Conservation (phyloP, 768 basidiomycete genomes). For the Lactarius deliciosus region DNA sequence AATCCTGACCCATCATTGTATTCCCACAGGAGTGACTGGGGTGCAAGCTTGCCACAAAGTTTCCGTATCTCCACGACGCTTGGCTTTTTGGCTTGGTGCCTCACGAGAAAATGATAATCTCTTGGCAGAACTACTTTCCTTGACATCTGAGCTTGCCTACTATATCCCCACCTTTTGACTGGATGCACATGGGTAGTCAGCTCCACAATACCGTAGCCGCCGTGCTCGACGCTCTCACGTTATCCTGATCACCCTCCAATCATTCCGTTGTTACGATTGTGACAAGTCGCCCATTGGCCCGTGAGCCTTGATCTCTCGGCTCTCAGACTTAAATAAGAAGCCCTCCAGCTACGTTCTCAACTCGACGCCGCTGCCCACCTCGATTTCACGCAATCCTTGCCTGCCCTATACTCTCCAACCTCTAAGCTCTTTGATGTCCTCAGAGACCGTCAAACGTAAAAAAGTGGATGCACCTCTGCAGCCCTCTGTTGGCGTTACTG, state of each 20-base stretch:
- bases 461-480: conserved; percentile 33
- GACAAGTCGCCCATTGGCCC: background rate
- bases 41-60: conserved; percentile 15
- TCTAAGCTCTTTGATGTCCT: conserved; percentile 32
- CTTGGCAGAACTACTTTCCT: conserved; percentile 4
- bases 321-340: conserved; percentile 8
- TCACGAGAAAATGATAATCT: background rate
- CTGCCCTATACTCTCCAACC: background rate
- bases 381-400: background rate
- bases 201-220: background rate
- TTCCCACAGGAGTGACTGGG: conserved; percentile 10
- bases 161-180: background rate
- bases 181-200: background rate
- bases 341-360: background rate
- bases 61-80: conserved; percentile 1
- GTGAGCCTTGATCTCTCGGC: background rate
- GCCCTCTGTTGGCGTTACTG: conserved; percentile 37
- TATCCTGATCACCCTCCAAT: background rate
- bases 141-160: background rate
- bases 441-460: conserved; percentile 34
- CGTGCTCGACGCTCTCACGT: conserved; percentile 15
- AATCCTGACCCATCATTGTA: background rate
- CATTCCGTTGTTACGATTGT: background rate
- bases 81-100: conserved; percentile 11
- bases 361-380: background rate